These are phyloP conservation scores for Periconia sp. DNA, from an alignment of 2,329 filamentous ascomycete genomes.

Conservation along the genomic window DNA sequence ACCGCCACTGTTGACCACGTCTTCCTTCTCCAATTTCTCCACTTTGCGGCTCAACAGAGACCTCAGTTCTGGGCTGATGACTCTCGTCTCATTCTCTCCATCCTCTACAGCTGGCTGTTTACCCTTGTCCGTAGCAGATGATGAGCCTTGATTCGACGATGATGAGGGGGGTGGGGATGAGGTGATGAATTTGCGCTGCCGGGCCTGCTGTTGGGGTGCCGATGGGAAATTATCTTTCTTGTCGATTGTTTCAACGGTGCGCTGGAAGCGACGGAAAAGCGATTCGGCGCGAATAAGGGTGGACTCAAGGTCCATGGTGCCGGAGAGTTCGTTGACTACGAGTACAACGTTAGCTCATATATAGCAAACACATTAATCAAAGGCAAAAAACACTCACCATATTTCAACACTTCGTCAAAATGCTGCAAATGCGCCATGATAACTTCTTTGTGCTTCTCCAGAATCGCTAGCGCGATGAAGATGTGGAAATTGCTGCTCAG, in stretches of 20 bases:
- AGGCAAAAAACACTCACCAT: constrained; percentile 61
- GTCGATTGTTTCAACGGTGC: constrained; percentile 87
- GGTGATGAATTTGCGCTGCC: constrained; percentile 50
- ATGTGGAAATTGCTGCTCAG: constrained; percentile 88
- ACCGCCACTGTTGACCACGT: constrained; percentile 45
- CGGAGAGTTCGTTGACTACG: constrained; percentile 89
- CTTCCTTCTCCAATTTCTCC: constrained; percentile 52
- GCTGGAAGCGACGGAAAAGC: constrained; percentile 84
- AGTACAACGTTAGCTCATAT: neutral
- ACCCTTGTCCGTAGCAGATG: constrained; percentile 34
- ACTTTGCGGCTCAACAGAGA: constrained; percentile 63
- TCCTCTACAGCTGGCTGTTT: constrained; percentile 34
- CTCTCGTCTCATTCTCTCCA: constrained; percentile 47
- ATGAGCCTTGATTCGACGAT: constrained; percentile 21
- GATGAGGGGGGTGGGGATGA: constrained; percentile 31
- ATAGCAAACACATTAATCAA: neutral
- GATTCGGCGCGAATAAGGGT: constrained; percentile 86
- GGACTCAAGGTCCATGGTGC: constrained; percentile 85
- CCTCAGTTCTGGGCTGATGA: constrained; percentile 66
- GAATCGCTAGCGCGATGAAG: constrained; percentile 88
- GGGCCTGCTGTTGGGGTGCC: constrained; percentile 47
- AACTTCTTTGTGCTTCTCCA: constrained; percentile 94
- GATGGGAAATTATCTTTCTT: constrained; percentile 84
- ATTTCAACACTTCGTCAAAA: constrained; percentile 97
- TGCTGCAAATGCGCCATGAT: constrained; percentile 93